phyloP scores from a whole-genome alignment of 2,329 filamentous ascomycete genomes.

The Venturia asperata region DNA sequence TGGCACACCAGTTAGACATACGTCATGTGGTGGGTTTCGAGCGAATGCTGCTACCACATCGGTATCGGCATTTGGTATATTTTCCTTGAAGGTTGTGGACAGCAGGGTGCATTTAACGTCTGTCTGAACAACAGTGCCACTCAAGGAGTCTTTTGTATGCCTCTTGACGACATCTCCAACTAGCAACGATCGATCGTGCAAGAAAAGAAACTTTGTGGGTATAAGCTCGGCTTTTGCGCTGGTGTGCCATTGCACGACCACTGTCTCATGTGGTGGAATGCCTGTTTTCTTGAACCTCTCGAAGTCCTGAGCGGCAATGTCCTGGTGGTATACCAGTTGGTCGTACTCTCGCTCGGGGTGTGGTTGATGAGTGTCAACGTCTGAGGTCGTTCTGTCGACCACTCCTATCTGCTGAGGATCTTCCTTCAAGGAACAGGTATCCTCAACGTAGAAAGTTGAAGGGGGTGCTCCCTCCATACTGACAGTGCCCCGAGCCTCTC shows the following conservation, averaged over 20 bases:
- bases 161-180: constrained; percentile 20
- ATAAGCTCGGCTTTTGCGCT: constrained; percentile 18
- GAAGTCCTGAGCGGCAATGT: constrained; percentile 13
- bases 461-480: constrained; percentile 1
- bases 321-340: constrained; percentile 12
- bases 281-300: constrained; percentile 18
- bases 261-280: constrained; percentile 20
- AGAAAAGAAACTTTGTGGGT: constrained; percentile 6
- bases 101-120: constrained; percentile 9
- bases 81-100: constrained; percentile 8
- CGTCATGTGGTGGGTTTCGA: not conserved
- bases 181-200: constrained; percentile 19
- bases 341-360: constrained; percentile 19
- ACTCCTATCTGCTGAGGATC: constrained; percentile 18
- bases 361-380: constrained; percentile 19
- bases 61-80: not conserved
- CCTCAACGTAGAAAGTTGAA: constrained; percentile 17
- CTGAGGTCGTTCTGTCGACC: constrained; percentile 17
- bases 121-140: constrained; percentile 17
- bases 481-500: not conserved
- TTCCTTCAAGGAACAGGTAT: constrained; percentile 16
- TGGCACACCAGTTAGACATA: constrained; percentile 15
- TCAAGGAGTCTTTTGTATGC: constrained; percentile 13
- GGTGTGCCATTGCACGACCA: constrained; percentile 19
- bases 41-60: constrained; percentile 2